Percentiles rank a stretch among this genome's conserved stretches.
Conservation (phyloP, 225 moss, liverwort and hornwort species). For the Bryoerythrophyllum caledonicum region DNA sequence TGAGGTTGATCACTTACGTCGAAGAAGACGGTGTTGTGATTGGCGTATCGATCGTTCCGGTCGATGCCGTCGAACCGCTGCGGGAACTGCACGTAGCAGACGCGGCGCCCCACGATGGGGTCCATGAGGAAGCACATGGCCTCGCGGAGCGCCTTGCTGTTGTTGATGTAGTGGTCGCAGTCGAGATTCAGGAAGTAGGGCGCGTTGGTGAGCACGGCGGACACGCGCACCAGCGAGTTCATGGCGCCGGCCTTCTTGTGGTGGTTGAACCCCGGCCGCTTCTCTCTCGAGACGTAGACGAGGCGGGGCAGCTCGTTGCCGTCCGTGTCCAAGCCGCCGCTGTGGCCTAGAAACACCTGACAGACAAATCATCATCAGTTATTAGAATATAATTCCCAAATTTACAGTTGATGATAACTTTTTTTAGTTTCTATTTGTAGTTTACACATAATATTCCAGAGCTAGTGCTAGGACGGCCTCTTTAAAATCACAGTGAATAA, state of each 20-base stretch:
- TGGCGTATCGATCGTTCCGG: constrained; percentile 87
- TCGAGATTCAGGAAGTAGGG: constrained; percentile 89
- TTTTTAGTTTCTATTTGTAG: no score
- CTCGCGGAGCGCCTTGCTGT: constrained; percentile 81
- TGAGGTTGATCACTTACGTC: constrained; percentile 48
- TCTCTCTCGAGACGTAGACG: constrained; percentile 79
- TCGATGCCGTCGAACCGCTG: constrained; percentile 89
- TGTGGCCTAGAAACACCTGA: constrained; percentile 77
- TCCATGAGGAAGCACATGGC: constrained; percentile 97
- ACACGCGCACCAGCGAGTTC: constrained; percentile 82
- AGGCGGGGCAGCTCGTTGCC: constrained; percentile 78
- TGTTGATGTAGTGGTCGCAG: constrained; percentile 95
- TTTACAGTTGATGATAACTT: no score
- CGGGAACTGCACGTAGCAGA: constrained; percentile 85
- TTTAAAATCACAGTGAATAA: no score
- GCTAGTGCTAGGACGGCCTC: no score
- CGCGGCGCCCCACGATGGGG: constrained; percentile 56
- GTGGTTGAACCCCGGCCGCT: constrained; percentile 75
- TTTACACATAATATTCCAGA: no score
- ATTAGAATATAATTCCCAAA: no score
- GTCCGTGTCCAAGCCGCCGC: constrained; percentile 74
- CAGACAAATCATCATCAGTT: neutral
- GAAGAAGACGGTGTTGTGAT: constrained; percentile 91
- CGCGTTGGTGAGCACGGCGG: constrained; percentile 84
- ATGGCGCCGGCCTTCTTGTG: constrained; percentile 90